Percentiles rank a stretch among this genome's conserved stretches.
These are phyloP conservation scores for Stylonectria norvegica DNA, from an alignment of 2,329 filamentous ascomycete species.

Conservation along the genomic window DNA sequence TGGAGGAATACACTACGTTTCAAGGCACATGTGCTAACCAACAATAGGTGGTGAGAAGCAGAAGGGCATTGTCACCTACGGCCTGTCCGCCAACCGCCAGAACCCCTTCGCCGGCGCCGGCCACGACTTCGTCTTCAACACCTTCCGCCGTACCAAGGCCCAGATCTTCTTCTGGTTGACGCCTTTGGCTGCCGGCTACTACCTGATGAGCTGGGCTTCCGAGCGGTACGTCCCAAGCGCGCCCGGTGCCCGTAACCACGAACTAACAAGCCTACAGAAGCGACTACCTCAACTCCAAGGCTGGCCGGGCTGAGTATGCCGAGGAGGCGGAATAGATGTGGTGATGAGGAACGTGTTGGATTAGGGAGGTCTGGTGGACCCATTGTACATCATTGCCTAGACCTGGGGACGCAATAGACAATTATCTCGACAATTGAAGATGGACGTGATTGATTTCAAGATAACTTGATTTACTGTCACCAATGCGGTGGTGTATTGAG, in stretches of 20 bases:
- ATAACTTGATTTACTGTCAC: too few species aligned
- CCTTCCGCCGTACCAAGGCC: slow-evolving; percentile 76
- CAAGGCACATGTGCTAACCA: neutral
- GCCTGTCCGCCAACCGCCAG: slow-evolving; percentile 83
- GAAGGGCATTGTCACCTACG: slow-evolving; percentile 66
- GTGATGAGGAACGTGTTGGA: slow-evolving; percentile 25
- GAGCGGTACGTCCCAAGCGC: slow-evolving; percentile 63
- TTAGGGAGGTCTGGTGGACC: slow-evolving; percentile 30
- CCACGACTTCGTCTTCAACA: slow-evolving; percentile 91
- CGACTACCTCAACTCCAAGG: slow-evolving; percentile 78
- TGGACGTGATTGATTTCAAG: too few species aligned
- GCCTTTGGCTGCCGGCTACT: slow-evolving; percentile 74
- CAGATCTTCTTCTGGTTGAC: slow-evolving; percentile 90
- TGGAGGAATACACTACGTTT: too few species aligned
- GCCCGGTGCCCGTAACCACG: neutral
- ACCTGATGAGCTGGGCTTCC: slow-evolving; percentile 83
- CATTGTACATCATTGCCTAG: slow-evolving; percentile 43
- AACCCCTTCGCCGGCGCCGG: slow-evolving; percentile 75
- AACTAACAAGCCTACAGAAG: slow-evolving; percentile 51
- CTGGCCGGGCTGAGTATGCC: slow-evolving; percentile 57
- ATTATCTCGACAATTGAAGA: slow-evolving; percentile 24
- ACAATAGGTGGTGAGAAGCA: slow-evolving; percentile 54
- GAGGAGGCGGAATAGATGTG: slow-evolving; percentile 43
- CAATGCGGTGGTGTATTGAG: neutral
- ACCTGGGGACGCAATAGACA: slow-evolving; percentile 37